Evolutionary conservation across 768 basidiomycete genomes (phyloP), one percentile per base, ranked within the genome.

Genomic region (Dentipellis fragilis): DNA sequence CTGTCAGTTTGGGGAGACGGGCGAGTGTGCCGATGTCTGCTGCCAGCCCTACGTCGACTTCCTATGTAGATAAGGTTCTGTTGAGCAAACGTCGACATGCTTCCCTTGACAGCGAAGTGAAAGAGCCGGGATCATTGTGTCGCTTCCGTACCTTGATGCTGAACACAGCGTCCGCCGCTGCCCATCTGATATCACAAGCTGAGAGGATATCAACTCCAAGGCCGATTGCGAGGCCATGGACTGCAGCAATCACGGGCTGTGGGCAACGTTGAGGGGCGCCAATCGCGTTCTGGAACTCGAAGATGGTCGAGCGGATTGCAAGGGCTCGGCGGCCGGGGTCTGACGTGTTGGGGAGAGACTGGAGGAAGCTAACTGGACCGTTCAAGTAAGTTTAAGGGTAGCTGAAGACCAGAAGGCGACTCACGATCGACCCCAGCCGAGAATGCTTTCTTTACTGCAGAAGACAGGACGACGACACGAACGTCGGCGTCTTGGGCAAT

Each of bases 1-100:
- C 89, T 0, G 79, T 78, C 48, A 89, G 75, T 62, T 89, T 89
- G 0, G 88, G 89, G 6, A 94, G 72, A 51, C 84, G 82, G 1
- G 92, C 88, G 6, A 95, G 79, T 0, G 89, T 83, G 0, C 93
- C 93, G 40, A 93, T 83, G 65, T 94, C 93, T 0, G 93, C 85
- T 2, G 93, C 92, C 0, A 95, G 73, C 0, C 88, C 92, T 22
- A 93, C 77, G 64, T 93, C 88, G 2, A 91, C 84, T 75, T 94
- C 89, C 89, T 91, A 63, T 11, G 46, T 19, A 59, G 48, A 42
- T 9, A 51, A 56, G 34, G 16, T 58, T 8, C 49, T 14, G 22
- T 21, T 53, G 49, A 59, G 39, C 1, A 48, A 12, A 46, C n/a
- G 46, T n/a, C 29, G 22, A 54, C 11, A 21, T 11, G 46, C 29